Evolutionary conservation across 176 grass and related monocot species (phyloP).

Genomic region (Oryza australiensis): DNA sequence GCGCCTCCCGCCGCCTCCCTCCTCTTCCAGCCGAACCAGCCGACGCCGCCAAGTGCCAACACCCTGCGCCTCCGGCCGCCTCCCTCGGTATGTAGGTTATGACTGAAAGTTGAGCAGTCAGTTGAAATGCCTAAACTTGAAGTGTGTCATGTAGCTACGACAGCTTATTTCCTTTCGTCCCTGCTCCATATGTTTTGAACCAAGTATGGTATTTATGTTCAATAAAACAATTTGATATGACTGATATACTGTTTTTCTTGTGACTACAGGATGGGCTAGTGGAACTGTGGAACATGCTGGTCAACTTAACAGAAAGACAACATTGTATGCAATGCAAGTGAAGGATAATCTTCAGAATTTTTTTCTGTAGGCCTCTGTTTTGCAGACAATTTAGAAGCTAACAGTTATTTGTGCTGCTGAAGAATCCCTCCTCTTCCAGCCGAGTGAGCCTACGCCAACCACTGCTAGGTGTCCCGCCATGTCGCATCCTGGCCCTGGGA

Average conservation of each 20-base stretch:
- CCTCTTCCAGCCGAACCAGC: too few relatives aligned
- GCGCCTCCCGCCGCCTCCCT: too few relatives aligned
- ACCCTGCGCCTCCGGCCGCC: too few relatives aligned
- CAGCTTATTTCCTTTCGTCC: neutral
- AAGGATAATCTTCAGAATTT: neutral
- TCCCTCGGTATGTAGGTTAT: too few relatives aligned
- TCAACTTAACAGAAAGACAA: neutral
- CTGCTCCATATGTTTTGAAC: neutral
- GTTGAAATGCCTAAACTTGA: neutral
- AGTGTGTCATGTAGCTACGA: neutral
- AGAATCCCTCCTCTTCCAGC: too few relatives aligned
- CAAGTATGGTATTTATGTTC: neutral
- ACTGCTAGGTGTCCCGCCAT: too few relatives aligned
- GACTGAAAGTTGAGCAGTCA: neutral
- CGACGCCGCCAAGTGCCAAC: too few relatives aligned
- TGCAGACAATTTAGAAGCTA: slow-evolving; percentile 1
- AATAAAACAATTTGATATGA: neutral
- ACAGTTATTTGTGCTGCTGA: neutral
- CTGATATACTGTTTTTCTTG: slow-evolving; percentile 4
- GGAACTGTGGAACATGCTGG: slow-evolving; percentile 17
- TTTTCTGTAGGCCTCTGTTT: neutral
- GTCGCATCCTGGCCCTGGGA: too few relatives aligned
- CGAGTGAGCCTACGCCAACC: too few relatives aligned
- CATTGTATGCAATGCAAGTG: neutral
- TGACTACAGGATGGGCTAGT: slow-evolving; percentile 51